These are phyloP conservation scores for Helotiales sp. DNA, from an alignment of 2,329 filamentous ascomycete genomes.

Conservation along the genomic window DNA sequence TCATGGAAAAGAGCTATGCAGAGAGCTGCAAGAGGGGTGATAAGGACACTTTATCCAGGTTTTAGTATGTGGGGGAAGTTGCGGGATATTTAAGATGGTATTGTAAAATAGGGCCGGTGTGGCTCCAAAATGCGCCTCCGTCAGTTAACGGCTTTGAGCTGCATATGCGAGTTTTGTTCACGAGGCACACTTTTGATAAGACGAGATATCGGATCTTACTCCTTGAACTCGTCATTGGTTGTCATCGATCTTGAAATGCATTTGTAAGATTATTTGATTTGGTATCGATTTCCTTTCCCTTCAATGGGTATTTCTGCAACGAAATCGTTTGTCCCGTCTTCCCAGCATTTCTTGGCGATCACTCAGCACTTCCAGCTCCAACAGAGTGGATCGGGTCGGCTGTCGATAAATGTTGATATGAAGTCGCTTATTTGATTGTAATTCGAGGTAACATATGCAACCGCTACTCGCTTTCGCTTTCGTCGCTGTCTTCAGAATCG, in stretches of 20 bases:
- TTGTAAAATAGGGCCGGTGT: neutral
- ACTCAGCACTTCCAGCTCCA: neutral
- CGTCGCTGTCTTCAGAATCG: slow-evolving; percentile 30
- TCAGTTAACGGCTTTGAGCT: slow-evolving; percentile 12
- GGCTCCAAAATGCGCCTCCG: slow-evolving; percentile 10
- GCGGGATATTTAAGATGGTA: slow-evolving; percentile 10
- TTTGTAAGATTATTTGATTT: neutral
- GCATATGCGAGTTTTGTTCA: slow-evolving; percentile 26
- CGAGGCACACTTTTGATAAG: slow-evolving; percentile 28
- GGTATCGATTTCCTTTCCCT: neutral
- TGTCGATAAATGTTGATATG: neutral
- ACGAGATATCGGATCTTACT: slow-evolving; percentile 19
- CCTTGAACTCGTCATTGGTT: slow-evolving; percentile 21
- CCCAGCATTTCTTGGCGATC: neutral
- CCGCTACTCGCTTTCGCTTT: slow-evolving; percentile 20
- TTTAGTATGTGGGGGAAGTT: neutral
- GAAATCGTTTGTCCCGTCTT: neutral
- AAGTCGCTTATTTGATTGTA: neutral
- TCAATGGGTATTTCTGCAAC: slow-evolving; percentile 1
- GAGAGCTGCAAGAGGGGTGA: neutral
- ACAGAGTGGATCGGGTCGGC: neutral
- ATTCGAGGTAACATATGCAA: neutral
- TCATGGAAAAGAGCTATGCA: neutral
- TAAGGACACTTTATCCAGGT: neutral
- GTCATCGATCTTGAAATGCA: neutral